These are phyloP conservation scores for Cystobasidiaceae sp. DNA, from an alignment of 1,284 basidiomycete species.

Conservation along the genomic window DNA sequence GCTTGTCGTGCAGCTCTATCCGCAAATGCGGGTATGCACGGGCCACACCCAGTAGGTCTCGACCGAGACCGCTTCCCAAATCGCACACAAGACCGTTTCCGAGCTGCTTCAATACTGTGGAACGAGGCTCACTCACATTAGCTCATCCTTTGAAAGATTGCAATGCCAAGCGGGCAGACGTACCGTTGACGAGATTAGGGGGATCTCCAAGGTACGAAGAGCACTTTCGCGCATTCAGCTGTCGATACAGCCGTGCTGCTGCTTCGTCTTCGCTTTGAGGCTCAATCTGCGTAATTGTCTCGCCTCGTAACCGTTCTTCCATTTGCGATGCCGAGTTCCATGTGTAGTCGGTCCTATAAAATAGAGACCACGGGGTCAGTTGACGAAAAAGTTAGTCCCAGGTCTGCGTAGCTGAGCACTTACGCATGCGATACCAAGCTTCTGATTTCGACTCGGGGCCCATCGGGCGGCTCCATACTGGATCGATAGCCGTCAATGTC, in stretches of 20 bases:
- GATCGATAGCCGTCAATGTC: too few species aligned
- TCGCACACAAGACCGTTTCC: conserved; percentile 28
- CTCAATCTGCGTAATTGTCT: conserved; percentile 11
- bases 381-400: not conserved
- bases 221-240: conserved; percentile 30
- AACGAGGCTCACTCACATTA: not conserved
- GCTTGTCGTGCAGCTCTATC: conserved; percentile 29
- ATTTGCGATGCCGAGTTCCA: conserved; percentile 24
- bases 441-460: conserved; percentile 22
- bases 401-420: not conserved
- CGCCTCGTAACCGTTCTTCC: conserved; percentile 19
- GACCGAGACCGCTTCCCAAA: conserved; percentile 24
- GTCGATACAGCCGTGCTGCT: conserved; percentile 16
- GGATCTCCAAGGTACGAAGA: conserved; percentile 29
- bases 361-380: not conserved
- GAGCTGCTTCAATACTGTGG: conserved; percentile 7
- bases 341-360: conserved; percentile 28
- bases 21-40: conserved; percentile 19
- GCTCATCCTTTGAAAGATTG: not conserved
- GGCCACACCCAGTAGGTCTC: conserved; percentile 28
- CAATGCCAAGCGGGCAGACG: not conserved
- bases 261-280: conserved; percentile 12
- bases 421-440: conserved; percentile 25
- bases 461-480: conserved; percentile 23
- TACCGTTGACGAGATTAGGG: conserved; percentile 27